These are phyloP conservation scores for Exobasidium cylindrosporum DNA, from an alignment of 1,284 basidiomycete genomes.

Conservation along the genomic window DNA sequence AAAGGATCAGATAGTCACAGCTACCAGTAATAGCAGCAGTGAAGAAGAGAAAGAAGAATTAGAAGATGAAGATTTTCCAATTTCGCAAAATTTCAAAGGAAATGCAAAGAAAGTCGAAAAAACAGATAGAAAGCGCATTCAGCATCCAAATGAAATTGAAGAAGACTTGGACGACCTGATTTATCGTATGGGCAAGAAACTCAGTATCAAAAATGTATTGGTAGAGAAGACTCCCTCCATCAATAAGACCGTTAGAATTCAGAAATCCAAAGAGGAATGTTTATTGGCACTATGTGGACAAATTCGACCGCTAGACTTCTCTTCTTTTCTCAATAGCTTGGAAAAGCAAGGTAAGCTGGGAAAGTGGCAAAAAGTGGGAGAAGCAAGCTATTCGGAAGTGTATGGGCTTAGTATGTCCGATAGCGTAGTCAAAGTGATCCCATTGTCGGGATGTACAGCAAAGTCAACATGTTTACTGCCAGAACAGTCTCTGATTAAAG, in stretches of 20 bases:
- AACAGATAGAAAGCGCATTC: background rate
- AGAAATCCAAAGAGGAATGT: background rate
- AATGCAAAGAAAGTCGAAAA: background rate
- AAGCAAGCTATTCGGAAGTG: slow-evolving; percentile 97
- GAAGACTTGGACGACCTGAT: background rate
- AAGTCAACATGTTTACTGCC: slow-evolving; percentile 10
- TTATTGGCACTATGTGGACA: background rate
- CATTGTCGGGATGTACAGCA: slow-evolving; percentile 55
- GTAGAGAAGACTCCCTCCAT: background rate
- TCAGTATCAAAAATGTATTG: background rate
- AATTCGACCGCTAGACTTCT: background rate
- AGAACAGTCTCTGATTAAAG: slow-evolving; percentile 61
- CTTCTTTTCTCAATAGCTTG: background rate
- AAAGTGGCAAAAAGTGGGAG: slow-evolving; percentile 73
- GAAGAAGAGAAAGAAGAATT: slow-evolving; percentile 4
- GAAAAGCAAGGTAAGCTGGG: background rate
- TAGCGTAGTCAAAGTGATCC: slow-evolving; percentile 82
- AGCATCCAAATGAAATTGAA: too few species aligned
- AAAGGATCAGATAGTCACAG: too few species aligned
- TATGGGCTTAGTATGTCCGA: slow-evolving; percentile 62
- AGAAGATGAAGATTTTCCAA: background rate
- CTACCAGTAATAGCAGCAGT: background rate
- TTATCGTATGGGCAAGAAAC: background rate
- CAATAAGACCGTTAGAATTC: background rate
- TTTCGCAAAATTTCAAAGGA: background rate